Conservation (phyloP, 1,284 basidiomycete species). For the Lignosus rhinocerotis region DNA sequence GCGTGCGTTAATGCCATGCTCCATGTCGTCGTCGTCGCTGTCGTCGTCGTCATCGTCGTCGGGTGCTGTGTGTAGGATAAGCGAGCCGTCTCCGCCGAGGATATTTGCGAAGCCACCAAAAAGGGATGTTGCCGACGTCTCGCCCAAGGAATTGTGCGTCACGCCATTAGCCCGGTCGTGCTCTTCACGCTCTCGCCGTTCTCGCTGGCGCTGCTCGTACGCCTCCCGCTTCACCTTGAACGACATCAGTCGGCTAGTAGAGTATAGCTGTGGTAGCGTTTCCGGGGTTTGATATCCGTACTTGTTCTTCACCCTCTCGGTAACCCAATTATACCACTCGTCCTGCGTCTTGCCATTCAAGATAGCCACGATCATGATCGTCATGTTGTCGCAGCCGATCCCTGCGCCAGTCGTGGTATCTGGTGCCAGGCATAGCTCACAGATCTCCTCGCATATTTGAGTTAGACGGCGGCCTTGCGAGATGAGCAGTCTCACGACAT, state of each 20-base stretch:
- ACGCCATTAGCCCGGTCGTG: slow-evolving; percentile 22
- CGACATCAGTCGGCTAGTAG: slow-evolving; percentile 56
- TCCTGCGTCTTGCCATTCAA: slow-evolving; percentile 86
- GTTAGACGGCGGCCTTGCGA: slow-evolving; percentile 79
- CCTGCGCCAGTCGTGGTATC: slow-evolving; percentile 90
- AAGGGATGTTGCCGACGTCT: slow-evolving; percentile 36
- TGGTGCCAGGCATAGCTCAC: slow-evolving; percentile 93
- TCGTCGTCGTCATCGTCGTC: slow-evolving; percentile 54
- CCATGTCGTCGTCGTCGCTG: slow-evolving; percentile 50
- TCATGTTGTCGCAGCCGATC: slow-evolving; percentile 99
- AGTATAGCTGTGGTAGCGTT: slow-evolving; percentile 67
- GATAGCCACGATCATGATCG: slow-evolving; percentile 88
- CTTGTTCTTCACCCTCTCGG: slow-evolving; percentile 77
- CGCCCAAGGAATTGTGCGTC: slow-evolving; percentile 4
- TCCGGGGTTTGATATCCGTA: slow-evolving; percentile 75
- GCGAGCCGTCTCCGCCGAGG: slow-evolving; percentile 35
- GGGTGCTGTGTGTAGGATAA: slow-evolving; percentile 19
- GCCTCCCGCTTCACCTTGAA: slow-evolving; percentile 60
- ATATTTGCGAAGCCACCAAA: slow-evolving; percentile 39
- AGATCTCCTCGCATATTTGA: slow-evolving; percentile 88
- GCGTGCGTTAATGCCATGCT: slow-evolving; percentile 38
- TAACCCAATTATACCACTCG: slow-evolving; percentile 94
- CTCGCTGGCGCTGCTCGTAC: slow-evolving; percentile 45
- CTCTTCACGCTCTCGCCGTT: slow-evolving; percentile 45
- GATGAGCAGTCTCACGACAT: slow-evolving; percentile 85